Evolutionary conservation across 2,329 filamentous ascomycete genomes (phyloP).

Genomic region (Pseudogymnoascus pannorum): DNA sequence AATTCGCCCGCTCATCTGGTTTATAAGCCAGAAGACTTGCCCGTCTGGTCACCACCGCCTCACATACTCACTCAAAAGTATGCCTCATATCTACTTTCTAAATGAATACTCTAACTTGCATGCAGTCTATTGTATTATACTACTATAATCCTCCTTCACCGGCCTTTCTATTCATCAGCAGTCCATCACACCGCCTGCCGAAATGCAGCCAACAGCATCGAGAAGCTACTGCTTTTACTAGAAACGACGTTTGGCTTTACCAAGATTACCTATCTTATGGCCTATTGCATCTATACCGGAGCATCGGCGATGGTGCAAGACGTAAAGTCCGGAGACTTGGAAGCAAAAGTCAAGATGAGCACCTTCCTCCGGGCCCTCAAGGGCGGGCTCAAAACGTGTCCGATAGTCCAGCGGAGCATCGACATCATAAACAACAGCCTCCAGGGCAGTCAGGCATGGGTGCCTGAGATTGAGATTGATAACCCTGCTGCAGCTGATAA

Average conservation of each 20-base stretch:
- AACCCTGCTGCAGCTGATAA: background rate
- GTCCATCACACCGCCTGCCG: conserved; percentile 18
- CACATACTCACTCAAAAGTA: conserved; percentile 50
- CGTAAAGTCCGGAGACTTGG: conserved; percentile 21
- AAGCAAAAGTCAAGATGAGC: conserved; percentile 20
- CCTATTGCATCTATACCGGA: conserved; percentile 29
- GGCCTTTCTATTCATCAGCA: conserved; percentile 4
- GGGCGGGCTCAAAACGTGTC: conserved; percentile 22
- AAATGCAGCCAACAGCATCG: conserved; percentile 23
- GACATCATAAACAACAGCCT: conserved; percentile 26
- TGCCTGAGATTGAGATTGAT: conserved; percentile 1
- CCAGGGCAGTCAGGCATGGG: background rate
- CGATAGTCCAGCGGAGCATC: conserved; percentile 25
- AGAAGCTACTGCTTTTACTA: conserved; percentile 24
- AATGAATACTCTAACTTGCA: background rate
- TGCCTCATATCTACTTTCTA: background rate
- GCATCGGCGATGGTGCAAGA: conserved; percentile 28
- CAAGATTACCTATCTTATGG: conserved; percentile 29
- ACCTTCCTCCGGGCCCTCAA: conserved; percentile 27
- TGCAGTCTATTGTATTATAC: conserved; percentile 10
- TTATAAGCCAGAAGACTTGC: conserved; percentile 41
- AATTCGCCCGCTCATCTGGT: conserved; percentile 45
- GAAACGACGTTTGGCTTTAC: conserved; percentile 27
- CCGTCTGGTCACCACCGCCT: conserved; percentile 45
- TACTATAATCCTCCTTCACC: conserved; percentile 11